phyloP scores from a whole-genome alignment of 768 basidiomycete species.

The Crucibulum laeve region DNA sequence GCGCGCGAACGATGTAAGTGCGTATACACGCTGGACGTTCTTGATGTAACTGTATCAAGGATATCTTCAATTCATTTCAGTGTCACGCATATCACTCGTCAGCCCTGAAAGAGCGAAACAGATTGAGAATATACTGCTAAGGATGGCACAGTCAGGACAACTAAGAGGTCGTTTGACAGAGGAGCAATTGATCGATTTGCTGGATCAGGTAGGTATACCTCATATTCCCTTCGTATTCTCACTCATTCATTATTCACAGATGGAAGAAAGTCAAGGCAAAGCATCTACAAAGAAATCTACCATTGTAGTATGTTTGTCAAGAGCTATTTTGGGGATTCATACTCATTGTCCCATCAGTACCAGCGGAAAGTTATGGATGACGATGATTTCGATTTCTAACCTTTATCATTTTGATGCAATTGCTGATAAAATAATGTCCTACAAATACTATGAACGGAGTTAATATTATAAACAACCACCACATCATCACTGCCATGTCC shows the following conservation, averaged over 20 bases:
- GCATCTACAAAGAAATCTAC: slow-evolving; percentile 49
- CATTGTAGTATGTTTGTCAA: slow-evolving; percentile 42
- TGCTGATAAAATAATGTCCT: background rate
- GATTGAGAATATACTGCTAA: slow-evolving; percentile 72
- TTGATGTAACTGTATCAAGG: background rate
- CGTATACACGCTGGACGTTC: slow-evolving; percentile 10
- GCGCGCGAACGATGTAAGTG: slow-evolving; percentile 78
- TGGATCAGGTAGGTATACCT: slow-evolving; percentile 67
- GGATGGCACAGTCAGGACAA: slow-evolving; percentile 85
- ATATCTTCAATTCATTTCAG: slow-evolving; percentile 30
- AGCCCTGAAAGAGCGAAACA: slow-evolving; percentile 77
- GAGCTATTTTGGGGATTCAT: background rate
- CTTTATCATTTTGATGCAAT: background rate
- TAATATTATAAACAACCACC: background rate
- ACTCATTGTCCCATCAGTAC: slow-evolving; percentile 34
- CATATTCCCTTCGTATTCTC: slow-evolving; percentile 11
- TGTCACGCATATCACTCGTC: slow-evolving; percentile 84
- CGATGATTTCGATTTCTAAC: slow-evolving; percentile 59
- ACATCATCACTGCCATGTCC: background rate
- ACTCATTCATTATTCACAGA: slow-evolving; percentile 26
- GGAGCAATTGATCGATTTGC: slow-evolving; percentile 74
- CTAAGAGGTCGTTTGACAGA: slow-evolving; percentile 75
- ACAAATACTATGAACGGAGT: background rate
- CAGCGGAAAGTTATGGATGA: slow-evolving; percentile 66
- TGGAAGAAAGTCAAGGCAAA: slow-evolving; percentile 51